Evolutionary conservation across 148 eudicot species (phyloP).

Genomic region (Vaccinium vitisidaea): DNA sequence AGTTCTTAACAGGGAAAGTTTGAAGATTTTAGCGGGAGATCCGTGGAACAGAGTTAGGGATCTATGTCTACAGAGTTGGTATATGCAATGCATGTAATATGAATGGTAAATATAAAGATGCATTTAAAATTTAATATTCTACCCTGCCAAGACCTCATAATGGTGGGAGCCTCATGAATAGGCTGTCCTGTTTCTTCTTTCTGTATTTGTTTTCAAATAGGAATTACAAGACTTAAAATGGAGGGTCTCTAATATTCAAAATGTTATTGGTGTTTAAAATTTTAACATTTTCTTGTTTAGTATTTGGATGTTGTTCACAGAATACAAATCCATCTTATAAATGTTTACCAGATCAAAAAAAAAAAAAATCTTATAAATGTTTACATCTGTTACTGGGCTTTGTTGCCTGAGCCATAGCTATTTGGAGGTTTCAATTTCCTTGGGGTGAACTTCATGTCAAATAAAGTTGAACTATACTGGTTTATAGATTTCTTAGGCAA

Average conservation of each 20-base stretch:
- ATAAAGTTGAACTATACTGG: neutral
- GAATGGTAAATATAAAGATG: neutral
- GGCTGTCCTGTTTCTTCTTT: neutral
- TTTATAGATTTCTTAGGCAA: neutral
- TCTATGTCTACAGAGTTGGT: neutral
- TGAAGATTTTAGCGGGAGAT: neutral
- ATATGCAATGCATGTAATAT: neutral
- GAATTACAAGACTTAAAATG: neutral
- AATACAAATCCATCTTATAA: neutral
- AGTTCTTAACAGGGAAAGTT: neutral
- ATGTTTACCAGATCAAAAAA: neutral
- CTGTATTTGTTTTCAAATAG: neutral
- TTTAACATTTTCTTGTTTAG: neutral
- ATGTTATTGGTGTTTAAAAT: neutral
- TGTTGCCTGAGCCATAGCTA: slow-evolving; percentile 6
- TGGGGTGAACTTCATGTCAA: neutral
- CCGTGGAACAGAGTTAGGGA: neutral
- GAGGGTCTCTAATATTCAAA: neutral
- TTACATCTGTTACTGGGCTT: neutral
- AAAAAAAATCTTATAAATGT: neutral
- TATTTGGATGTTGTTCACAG: neutral
- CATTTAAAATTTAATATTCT: neutral
- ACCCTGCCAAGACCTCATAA: neutral
- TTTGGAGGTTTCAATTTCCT: slow-evolving; percentile 1
- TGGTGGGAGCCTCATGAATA: neutral